Base-by-base conservation (phyloP, 208 protist genomes). In the Trypanosoma brucei region DNA sequence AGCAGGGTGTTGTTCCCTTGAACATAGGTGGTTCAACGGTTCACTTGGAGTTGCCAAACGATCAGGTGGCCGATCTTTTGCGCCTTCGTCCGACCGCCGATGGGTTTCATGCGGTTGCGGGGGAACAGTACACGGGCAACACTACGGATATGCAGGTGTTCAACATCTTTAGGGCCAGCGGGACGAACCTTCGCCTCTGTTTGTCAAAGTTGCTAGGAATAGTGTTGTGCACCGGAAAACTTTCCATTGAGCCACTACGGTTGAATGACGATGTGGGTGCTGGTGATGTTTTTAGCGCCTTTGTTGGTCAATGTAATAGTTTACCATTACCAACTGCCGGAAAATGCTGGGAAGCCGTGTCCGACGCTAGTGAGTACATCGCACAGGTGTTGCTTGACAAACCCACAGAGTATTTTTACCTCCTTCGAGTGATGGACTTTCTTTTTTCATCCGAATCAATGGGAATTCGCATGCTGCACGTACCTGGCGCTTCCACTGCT, bases 351-450 rank as follows among this genome's bases (percentile, higher is more conserved):
- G 68, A 65, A 6, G 56, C 67, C 2, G 54, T 94, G 0, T 57
- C 69, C 40, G 62, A 76, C 50, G 71, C 84, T 51, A 65, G 72
- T 8, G 64, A 62, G 38, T 69, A 73, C 51, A 84, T 94, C 62
- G 87, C 75, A n/a, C 73, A 69, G 1, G n/a, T 62, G 35, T 42
- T 94, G 14, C 68, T 82, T 52, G 67, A 45, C 30, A 71, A 55
- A 8, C 71, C 75, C 30, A 59, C 75, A 31, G 80, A 88, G 61
- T 89, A 86, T 68, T 65, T 72, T 40, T 91, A 87, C 65, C 57
- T 94, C 1, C 42, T 91, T 13, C 70, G 83, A 45, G 75, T 63
- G 4, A 58, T 89, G 22, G 53, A 68, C 13, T 91, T 87, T 46
- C 66, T 79, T 33, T 91, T 89, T 55, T 54, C 68, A 0, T 45